Evolutionary conservation across 805 yeast species (phyloP).

Genomic region (Candida tammaniensis): DNA sequence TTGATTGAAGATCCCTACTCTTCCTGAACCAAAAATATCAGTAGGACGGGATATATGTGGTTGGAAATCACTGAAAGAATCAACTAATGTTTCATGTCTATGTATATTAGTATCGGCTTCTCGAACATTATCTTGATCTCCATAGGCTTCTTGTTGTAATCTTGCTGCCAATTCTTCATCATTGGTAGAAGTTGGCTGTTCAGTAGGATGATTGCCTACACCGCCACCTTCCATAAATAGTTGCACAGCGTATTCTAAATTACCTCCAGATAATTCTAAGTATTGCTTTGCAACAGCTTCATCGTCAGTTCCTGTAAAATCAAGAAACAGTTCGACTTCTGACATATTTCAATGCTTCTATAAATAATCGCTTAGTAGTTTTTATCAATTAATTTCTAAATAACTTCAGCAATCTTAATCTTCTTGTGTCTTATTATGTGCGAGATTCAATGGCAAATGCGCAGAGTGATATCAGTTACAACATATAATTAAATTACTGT

Average conservation of each 20-base stretch:
- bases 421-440: no score
- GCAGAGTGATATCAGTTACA: no score
- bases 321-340: constrained; percentile 73
- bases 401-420: no score
- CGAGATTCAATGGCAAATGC: no score
- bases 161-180: constrained; percentile 60
- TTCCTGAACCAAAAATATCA: constrained; percentile 48
- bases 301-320: constrained; percentile 76
- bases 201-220: constrained; percentile 2
- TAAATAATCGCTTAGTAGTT: neutral
- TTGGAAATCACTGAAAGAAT: constrained; percentile 16
- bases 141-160: constrained; percentile 62
- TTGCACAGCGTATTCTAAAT: constrained; percentile 81
- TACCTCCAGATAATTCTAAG: constrained; percentile 72
- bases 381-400: neutral
- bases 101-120: constrained; percentile 76
- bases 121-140: constrained; percentile 30
- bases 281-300: constrained; percentile 68
- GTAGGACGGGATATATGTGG: constrained; percentile 19
- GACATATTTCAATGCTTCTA: no score
- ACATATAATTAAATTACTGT: no score
- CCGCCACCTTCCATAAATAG: constrained; percentile 62
- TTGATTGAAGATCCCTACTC: constrained; percentile 61
- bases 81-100: constrained; percentile 74
- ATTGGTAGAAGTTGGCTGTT: constrained; percentile 5